Evolutionary conservation across 192 early-diverging fungal species (phyloP).

Genomic region (Coemansia sp.): DNA sequence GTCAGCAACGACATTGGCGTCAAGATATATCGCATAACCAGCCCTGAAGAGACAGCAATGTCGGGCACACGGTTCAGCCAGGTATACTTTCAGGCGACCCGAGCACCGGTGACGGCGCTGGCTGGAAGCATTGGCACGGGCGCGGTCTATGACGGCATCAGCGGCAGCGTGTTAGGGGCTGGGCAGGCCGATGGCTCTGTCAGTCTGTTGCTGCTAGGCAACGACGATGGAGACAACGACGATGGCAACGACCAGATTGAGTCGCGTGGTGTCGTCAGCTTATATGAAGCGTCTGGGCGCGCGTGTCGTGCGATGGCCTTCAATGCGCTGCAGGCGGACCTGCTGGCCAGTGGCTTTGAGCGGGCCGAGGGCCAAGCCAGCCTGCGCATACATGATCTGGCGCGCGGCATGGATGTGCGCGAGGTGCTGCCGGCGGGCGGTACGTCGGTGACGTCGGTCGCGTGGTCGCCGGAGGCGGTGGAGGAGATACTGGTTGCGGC

Average conservation of each 20-base stretch:
- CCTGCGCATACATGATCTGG: slow-evolving; percentile 31
- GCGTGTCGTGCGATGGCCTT: slow-evolving; percentile 31
- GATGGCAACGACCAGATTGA: too few species aligned
- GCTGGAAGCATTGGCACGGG: slow-evolving; percentile 20
- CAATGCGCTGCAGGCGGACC: slow-evolving; percentile 23
- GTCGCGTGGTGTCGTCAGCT: too few species aligned
- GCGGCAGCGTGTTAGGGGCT: slow-evolving; percentile 28
- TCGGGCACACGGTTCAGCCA: slow-evolving; percentile 8
- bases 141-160: slow-evolving; percentile 22
- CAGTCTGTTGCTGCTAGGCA: slow-evolving; percentile 11
- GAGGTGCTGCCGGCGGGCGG: slow-evolving; percentile 34
- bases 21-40: slow-evolving; percentile 20
- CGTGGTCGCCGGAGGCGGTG: slow-evolving; percentile 34
- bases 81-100: slow-evolving; percentile 17
- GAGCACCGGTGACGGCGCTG: slow-evolving; percentile 19
- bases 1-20: slow-evolving; percentile 28
- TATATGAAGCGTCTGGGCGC: slow-evolving; percentile 25
- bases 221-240: not conserved
- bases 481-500: slow-evolving; percentile 38
- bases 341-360: slow-evolving; percentile 46
- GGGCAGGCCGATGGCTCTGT: slow-evolving; percentile 32
- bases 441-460: slow-evolving; percentile 32
- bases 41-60: slow-evolving; percentile 1
- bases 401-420: slow-evolving; percentile 26
- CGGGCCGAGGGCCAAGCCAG: slow-evolving; percentile 28